Base-by-base conservation (phyloP, 2,329 filamentous ascomycete species). In the Fusarium aywerte region DNA sequence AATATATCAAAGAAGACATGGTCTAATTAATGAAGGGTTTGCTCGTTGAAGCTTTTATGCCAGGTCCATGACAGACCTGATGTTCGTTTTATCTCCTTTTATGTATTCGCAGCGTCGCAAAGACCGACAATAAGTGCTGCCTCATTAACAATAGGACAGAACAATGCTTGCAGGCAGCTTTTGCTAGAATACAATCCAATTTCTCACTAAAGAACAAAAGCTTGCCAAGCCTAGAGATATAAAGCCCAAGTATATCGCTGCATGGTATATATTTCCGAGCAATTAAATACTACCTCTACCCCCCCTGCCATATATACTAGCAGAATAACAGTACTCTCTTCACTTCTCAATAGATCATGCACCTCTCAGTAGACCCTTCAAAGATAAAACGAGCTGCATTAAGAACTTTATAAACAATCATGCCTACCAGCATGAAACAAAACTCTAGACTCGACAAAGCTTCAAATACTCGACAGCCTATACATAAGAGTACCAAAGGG, bases 381-480 rank as follows among this genome's bases (percentile, higher is more conserved):
- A 25, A 25, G 25, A 25, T 5, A 5, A 25, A 25, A 25, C 5
- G 20, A 21, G 7, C 20, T 40, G 1, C 11, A 31, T 13, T 1
- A 9, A n/a, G 13, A 18, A 7, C 7, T 9, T 15, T 13, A 2
- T 23, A 7, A 2, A 13, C 15, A 51, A 55, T 40, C 25, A 16
- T 16, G 5, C 7, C 47, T 21, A 3, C 10, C 16, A 12, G 12
- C 5, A 11, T 6, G 25, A 13, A 12, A 38, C 53, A 60, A 38
- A 61, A 10, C 23, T 4, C 7, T 16, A 7, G 3, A 32, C 16
- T 2, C 18, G 3, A 38, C 33, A 54, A 60, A 40, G 35, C 27
- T 3, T n/a, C 0, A 0, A 0, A 0, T 13, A 48, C 36, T 58
- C 36, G 45, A 58, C 0, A 7, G 9, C 0, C 4, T 10, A 0